Evolutionary conservation across 2,329 filamentous ascomycete species (phyloP), one percentile per base, ranked within the genome.

Genomic region (Colletotrichum limetticola): DNA sequence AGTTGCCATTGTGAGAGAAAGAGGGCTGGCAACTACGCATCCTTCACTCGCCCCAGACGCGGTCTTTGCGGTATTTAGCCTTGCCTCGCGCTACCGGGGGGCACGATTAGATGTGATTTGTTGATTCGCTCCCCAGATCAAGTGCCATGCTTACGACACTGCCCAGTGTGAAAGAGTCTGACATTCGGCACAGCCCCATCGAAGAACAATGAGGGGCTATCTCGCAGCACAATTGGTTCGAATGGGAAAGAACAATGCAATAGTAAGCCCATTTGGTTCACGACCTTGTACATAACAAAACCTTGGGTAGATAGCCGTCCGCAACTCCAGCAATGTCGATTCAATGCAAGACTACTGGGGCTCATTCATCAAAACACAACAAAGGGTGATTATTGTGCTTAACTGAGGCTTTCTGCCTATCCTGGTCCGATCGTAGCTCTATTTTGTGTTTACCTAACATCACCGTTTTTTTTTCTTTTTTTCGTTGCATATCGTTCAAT

Each of bases 61-160:
- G 55, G 62, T 55, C 28, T 49, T 16, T 66, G 32, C 46, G 63
- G 32, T 26, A 61, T 67, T 67, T 55, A 67, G 63, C 14, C 55
- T 60, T 60, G 68, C 46, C 68, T 30, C 5, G 5, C 5, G 26
- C 55, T 16, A n/a, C 24, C 52, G 14, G 37, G 46, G 30, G 11
- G 19, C 19, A 9, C 46, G 42, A 53, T 63, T 53, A 63, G 46
- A 32, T 63, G n/a, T 19, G n/a, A 9, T 1, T 9, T 53, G 16
- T 35, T 63, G 42, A 32, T 63, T 53, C 28, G 60, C 19, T 53
- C 8, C 11, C 60, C 28, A n/a, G 28, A 32, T 28, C 9, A 12
- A n/a, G 16, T 52, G 9, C 11, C 24, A n/a, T 28, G 65, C 57
- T 68, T 61, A 42, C 58, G 30, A 30, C 37, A 46, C 53, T 37